Evolutionary conservation across 2,329 filamentous ascomycete species (phyloP), one percentile per base, ranked within the genome.

Genomic region (Hypoxylon sp.): DNA sequence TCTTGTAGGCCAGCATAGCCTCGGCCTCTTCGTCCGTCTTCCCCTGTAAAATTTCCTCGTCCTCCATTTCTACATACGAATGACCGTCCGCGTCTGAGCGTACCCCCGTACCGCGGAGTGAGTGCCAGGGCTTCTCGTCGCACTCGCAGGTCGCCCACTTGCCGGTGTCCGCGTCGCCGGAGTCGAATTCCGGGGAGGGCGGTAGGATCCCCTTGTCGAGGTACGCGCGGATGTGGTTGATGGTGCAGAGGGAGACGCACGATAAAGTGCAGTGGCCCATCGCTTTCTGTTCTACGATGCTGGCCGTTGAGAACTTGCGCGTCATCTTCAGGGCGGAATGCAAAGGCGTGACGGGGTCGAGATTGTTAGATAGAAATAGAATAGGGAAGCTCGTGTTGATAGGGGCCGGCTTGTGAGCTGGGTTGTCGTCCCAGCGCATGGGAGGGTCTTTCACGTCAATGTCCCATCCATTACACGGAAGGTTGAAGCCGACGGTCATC

Each of bases 291-390:
- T 79, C 78, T 2, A 81, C 62, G 32, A 81, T 68, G 30, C 77
- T 77, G 4, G 78, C 73, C 44, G 71, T 71, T 6, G 72, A 68
- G 60, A 80, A 80, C 62, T 75, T 74, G 26, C 70, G 72, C 24
- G 77, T 73, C 77, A 79, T 79, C 19, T 74, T 74, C 20, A 81
- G 75, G 1, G 81, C 84, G 43, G 80, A 80, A 44, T 70, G 68
- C 4, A 88, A 73, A 2, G 86, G 86, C 0, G 87, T 89, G 17
- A 89, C 85, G 0, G 86, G 86, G 59, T 89, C 87, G 13, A 83
- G 78, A 0, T 81, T 84, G 69, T 85, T 88, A 34, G 82, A 83
- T 11, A 88, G 75, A 70, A 87, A 85, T 6, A 89, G 78, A 30
- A 89, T 76, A 0, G 87, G 87, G 65, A 85, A 80, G 5, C 79